Evolutionary conservation across 2,329 filamentous ascomycete species (phyloP), one percentile per base, ranked within the genome.

Genomic region (Tolypocladium ovalisporum): DNA sequence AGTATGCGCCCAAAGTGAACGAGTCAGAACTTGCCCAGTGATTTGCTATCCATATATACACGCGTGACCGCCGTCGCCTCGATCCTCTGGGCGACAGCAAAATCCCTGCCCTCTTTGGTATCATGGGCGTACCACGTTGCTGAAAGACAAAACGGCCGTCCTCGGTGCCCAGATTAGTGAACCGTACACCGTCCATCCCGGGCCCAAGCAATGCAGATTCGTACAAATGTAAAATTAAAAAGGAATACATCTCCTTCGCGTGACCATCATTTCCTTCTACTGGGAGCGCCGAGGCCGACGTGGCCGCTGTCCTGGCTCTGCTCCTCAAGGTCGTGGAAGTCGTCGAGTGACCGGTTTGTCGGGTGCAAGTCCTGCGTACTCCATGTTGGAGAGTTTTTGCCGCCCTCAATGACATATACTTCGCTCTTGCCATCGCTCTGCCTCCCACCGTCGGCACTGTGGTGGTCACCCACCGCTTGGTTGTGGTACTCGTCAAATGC

Each of bases 371-470:
- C 52, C 42, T 64, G 40, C 15, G 63, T 63, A 34, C 62, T 63
- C 60, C 62, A 64, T n/a, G 62, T 58, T 2, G 67, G 64, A 1
- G 60, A 64, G 4, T 58, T 56, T 13, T 61, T 60, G 22, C 66
- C 64, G 32, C 69, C 69, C 56, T 73, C 67, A 22, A 73, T 71
- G 52, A 74, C 63, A 55, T 70, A 71, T 47, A 71, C 63, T 53
- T 75, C 73, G 61, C 71, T 73, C 36, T 65, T 68, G 39, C 62
- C 64, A 13, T 67, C 62, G 32, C 58, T 64, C 10, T 61, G 56
- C 37, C 60, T 24, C 49, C 56, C 53, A 49, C 53, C 53, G n/a
- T 57, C 56, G 19, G 56, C 39, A n/a, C 29, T 22, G 40, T 39
- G 10, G 51, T 54, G 2, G 58, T 24, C 17, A 57, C 42, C 5